Conservation (phyloP, 306 rosid genomes). For the Heteromeles arbutifolia region DNA sequence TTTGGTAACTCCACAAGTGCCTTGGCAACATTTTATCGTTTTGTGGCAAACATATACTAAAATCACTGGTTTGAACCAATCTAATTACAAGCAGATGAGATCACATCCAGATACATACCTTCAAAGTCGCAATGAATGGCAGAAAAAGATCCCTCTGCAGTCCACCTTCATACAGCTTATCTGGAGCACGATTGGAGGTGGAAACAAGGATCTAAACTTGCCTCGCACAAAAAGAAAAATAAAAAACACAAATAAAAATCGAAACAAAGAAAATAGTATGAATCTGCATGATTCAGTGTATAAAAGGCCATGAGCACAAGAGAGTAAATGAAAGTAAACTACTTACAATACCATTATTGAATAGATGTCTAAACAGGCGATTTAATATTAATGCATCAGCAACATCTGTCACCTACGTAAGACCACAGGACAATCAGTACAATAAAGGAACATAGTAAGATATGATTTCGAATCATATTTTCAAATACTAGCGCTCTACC, state of each 20-base stretch:
- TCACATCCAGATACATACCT: constrained; percentile 42
- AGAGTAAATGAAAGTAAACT: constrained; percentile 8
- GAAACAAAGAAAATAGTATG: constrained; percentile 3
- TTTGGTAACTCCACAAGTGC: not conserved
- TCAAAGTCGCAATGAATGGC: constrained; percentile 76
- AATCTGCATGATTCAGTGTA: constrained; percentile 9
- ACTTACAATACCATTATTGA: constrained; percentile 78
- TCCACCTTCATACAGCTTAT: constrained; percentile 88
- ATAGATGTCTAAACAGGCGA: constrained; percentile 75
- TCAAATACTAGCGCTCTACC: constrained; percentile 33
- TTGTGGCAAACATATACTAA: constrained; percentile 1
- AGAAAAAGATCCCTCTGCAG: constrained; percentile 92
- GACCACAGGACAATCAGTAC: constrained; percentile 15
- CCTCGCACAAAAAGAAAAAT: constrained; percentile 26
- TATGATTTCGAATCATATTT: constrained; percentile 6
- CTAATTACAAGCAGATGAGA: constrained; percentile 3
- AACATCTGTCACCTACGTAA: constrained; percentile 79
- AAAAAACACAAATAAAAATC: not conserved
- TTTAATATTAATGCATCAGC: constrained; percentile 94
- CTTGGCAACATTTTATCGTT: not conserved
- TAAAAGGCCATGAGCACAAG: constrained; percentile 3
- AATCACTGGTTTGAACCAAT: constrained; percentile 8
- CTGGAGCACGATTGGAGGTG: constrained; percentile 97
- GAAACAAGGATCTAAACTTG: constrained; percentile 77
- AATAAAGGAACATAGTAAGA: constrained; percentile 9